Base-by-base conservation (phyloP, 768 basidiomycete species). In the Rhizopogon vinicolor region DNA sequence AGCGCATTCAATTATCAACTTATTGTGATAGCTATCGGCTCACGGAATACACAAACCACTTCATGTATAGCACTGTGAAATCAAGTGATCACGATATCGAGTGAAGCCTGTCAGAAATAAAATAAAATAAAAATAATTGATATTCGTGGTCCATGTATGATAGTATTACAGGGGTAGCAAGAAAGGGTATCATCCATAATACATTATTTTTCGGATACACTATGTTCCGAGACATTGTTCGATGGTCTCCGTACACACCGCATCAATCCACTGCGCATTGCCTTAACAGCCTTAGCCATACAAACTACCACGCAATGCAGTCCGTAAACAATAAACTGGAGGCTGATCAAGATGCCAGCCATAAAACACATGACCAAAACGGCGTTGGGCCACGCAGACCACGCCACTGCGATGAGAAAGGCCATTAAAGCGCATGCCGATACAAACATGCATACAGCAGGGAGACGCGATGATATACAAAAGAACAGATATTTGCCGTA, bases 301-400 rank as follows among this genome's bases (percentile, higher is more conserved):
- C 59, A 46, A 14, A 60, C 56, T 25, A 58, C 58, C 2, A 19
- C 43, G 6, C 67, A 70, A 68, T 60, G 68, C 3, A 74, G 62
- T 1, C 83, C 82, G 64, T 75, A 86, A 18, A 85, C 78, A 18
- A 88, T 70, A 68, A 86, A 89, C 68, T 89, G 87, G 44, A 88
- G 69, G 7, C 75, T 78, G 72, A 89, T 71, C 9, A 87, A 63
- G 0, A 84, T 33, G 0, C 88, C 87, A 1, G 85, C 75, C 1
- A 78, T 29, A 59, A 81, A 83, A 44, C 77, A 87, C 55, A 83
- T 74, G 7, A 82, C 70, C 12, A 87, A 65, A 25, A 86, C 85
- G 0, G 83, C 86, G 14, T 69, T 65, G 0, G 87, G 85, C 82
- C 84, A 88, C 2, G 80, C 81, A 0, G 72, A 70, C 70, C 79